Evolutionary conservation across 2,329 filamentous ascomycete genomes (phyloP).

Genomic region (Cercospora sp.): DNA sequence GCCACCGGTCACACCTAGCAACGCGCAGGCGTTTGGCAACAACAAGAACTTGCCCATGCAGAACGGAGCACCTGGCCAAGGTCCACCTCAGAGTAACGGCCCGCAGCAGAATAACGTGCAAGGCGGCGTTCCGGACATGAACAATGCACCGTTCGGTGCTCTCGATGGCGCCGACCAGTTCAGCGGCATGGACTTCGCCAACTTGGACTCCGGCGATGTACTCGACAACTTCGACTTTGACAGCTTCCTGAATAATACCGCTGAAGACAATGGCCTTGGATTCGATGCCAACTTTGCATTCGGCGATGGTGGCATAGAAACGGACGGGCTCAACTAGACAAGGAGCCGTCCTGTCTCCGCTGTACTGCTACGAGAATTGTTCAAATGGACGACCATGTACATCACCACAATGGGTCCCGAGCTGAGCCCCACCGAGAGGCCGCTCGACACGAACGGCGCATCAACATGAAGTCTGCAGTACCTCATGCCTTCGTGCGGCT

Average conservation of each 20-base stretch:
- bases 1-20: slow-evolving; percentile 50
- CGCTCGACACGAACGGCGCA: background rate
- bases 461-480: slow-evolving; percentile 5
- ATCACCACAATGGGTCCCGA: background rate
- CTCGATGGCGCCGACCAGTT: slow-evolving; percentile 42
- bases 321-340: slow-evolving; percentile 26
- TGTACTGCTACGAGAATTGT: background rate
- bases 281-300: slow-evolving; percentile 44
- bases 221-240: slow-evolving; percentile 68
- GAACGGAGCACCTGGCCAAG: slow-evolving; percentile 38
- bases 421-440: background rate
- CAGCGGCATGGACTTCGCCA: slow-evolving; percentile 43
- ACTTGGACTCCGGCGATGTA: slow-evolving; percentile 63
- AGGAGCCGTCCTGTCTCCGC: background rate
- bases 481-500: background rate
- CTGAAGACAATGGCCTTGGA: slow-evolving; percentile 39
- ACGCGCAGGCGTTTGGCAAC: slow-evolving; percentile 42
- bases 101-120: slow-evolving; percentile 30
- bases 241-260: slow-evolving; percentile 61
- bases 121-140: slow-evolving; percentile 38
- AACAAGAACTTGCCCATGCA: slow-evolving; percentile 41
- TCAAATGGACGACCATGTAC: background rate
- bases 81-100: slow-evolving; percentile 36
- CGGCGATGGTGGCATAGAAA: slow-evolving; percentile 29
- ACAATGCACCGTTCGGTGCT: slow-evolving; percentile 44